Conservation (phyloP, 257 asterid species). For the Solanum etuberosum region DNA sequence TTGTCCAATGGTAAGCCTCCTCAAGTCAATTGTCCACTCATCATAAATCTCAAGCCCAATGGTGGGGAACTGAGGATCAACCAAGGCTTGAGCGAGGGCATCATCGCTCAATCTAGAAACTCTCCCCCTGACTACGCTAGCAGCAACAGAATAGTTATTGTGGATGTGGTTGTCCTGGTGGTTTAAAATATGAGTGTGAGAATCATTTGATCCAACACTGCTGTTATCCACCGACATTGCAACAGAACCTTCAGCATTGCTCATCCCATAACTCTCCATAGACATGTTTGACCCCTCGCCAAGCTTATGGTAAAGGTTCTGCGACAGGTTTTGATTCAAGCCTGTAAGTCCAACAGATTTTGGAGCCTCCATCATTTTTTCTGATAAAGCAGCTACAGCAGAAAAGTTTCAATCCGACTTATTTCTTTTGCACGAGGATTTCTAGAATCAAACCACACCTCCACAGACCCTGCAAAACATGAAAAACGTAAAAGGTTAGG, state of each 20-base stretch:
- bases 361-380: constrained; percentile 75
- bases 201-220: constrained; percentile 82
- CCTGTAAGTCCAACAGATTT: constrained; percentile 61
- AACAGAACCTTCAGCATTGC: constrained; percentile 88
- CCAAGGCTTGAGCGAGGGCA: constrained; percentile 88
- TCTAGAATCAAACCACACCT: neutral
- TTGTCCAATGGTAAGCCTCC: constrained; percentile 90
- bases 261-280: constrained; percentile 65
- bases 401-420: neutral
- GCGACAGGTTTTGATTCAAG: constrained; percentile 61
- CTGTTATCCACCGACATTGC: constrained; percentile 85
- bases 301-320: constrained; percentile 75
- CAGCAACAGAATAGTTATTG: constrained; percentile 61
- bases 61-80: constrained; percentile 72
- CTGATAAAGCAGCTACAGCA: constrained; percentile 4
- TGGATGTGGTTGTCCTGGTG: constrained; percentile 65
- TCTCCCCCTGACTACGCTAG: constrained; percentile 58
- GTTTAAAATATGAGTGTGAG: constrained; percentile 69
- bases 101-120: constrained; percentile 63
- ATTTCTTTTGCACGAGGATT: constrained; percentile 32
- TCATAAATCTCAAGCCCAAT: constrained; percentile 81
- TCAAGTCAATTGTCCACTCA: constrained; percentile 87
- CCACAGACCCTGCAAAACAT: neutral
- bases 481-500: neutral
- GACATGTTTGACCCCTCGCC: constrained; percentile 90